These are phyloP conservation scores for Lentinus brumalis DNA, from an alignment of 768 basidiomycete genomes.

Conservation along the genomic window DNA sequence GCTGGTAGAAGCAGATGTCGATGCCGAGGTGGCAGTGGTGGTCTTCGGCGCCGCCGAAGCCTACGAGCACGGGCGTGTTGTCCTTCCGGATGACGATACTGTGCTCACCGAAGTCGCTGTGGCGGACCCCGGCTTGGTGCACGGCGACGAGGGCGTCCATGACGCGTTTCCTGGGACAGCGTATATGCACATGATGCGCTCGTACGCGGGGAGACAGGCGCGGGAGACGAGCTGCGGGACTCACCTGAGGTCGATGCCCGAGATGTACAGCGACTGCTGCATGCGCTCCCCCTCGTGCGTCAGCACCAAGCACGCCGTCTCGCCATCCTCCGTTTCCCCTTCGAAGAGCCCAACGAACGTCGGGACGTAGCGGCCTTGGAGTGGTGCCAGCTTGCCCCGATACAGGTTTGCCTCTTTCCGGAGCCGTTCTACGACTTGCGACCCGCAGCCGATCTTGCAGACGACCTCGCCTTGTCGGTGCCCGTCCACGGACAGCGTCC, in stretches of 20 bases:
- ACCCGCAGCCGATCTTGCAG: neutral
- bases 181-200: neutral
- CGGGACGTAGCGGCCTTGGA: neutral
- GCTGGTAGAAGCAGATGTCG: neutral
- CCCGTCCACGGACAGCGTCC: neutral
- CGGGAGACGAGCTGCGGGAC: neutral
- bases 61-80: neutral
- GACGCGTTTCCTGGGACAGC: neutral
- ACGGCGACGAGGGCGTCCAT: neutral
- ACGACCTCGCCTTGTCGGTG: neutral
- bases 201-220: neutral
- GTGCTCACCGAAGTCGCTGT: conserved; percentile 1
- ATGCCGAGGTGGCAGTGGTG: neutral
- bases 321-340: neutral
- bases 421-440: neutral
- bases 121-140: neutral
- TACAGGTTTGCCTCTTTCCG: neutral
- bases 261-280: neutral
- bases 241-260: conserved; percentile 1
- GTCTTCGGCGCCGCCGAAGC: conserved; percentile 4
- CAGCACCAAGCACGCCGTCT: neutral
- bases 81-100: conserved; percentile 1
- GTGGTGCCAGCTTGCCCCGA: neutral
- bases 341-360: conserved; percentile 1
- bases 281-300: neutral